Conservation (phyloP, 768 basidiomycete species). For the Gloeophyllum trabeum region DNA sequence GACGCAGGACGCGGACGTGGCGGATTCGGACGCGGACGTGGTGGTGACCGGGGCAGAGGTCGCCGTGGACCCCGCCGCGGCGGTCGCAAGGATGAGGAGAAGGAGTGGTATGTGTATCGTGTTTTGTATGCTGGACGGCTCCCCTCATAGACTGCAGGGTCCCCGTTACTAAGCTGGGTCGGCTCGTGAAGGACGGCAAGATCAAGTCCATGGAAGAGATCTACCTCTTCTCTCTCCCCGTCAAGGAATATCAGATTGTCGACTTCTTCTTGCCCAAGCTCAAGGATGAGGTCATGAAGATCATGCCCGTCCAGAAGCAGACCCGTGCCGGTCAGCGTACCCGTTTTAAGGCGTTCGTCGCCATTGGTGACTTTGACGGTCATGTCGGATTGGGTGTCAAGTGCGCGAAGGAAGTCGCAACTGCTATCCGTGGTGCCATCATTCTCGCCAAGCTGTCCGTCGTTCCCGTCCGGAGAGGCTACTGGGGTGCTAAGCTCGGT, state of each 20-base stretch:
- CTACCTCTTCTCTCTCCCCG: conserved; percentile 99
- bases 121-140: too few relatives aligned
- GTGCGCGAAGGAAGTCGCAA: conserved; percentile 99
- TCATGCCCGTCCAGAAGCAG: conserved; percentile 99
- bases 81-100: conserved; percentile 98
- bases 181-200: conserved; percentile 98
- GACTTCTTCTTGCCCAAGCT: conserved; percentile 98
- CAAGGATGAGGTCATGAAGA: conserved; percentile 99
- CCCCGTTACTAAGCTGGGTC: conserved; percentile 98
- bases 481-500: conserved; percentile 99
- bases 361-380: conserved; percentile 97
- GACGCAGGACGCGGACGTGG: conserved; percentile 87
- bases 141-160: conserved; percentile 62
- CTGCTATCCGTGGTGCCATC: conserved; percentile 98
- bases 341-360: conserved; percentile 99
- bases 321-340: conserved; percentile 99
- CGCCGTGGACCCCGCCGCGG: conserved; percentile 84
- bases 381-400: conserved; percentile 99
- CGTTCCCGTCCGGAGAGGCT: conserved; percentile 96
- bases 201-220: conserved; percentile 99
- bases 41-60: conserved; percentile 48
- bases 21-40: conserved; percentile 79
- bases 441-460: conserved; percentile 97
- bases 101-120: conserved; percentile 90
- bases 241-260: conserved; percentile 99